Percentiles rank a stretch among this genome's conserved stretches.
Conservation (phyloP, 225 moss, liverwort and hornwort genomes). For the Asterella californica region DNA sequence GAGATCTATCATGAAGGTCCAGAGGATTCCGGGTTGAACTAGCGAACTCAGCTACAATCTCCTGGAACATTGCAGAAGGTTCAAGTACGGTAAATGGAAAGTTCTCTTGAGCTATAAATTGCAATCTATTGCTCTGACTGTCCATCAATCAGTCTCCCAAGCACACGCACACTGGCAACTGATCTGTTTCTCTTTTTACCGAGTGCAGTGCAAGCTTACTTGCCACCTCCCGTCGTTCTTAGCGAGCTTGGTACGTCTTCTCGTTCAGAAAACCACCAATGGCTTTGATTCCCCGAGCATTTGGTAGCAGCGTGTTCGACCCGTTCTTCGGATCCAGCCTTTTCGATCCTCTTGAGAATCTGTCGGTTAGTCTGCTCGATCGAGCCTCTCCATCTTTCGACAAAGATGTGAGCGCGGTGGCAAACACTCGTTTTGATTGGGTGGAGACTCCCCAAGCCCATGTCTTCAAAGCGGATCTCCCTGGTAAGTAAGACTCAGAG, state of each 20-base stretch:
- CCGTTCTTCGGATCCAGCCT: background rate
- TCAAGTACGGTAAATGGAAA: too few species aligned
- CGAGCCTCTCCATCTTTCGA: background rate
- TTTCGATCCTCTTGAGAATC: background rate
- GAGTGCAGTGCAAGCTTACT: background rate
- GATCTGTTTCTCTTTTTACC: background rate
- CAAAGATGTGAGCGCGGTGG: constrained; percentile 15
- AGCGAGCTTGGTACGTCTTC: background rate
- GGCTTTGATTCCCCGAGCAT: background rate
- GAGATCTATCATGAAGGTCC: too few species aligned
- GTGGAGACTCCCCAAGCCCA: constrained; percentile 16
- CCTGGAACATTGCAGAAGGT: too few species aligned
- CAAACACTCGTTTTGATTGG: constrained; percentile 31
- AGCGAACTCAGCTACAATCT: too few species aligned
- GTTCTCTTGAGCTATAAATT: too few species aligned
- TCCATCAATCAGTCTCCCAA: too few species aligned
- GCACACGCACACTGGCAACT: background rate
- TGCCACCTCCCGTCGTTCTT: background rate
- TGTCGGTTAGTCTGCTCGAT: constrained; percentile 1
- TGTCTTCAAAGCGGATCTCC: constrained; percentile 32
- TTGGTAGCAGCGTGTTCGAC: constrained; percentile 1
- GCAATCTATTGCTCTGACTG: too few species aligned
- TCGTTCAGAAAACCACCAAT: background rate
- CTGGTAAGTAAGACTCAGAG: constrained; percentile 16
- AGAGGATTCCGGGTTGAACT: too few species aligned